Evolutionary conservation across 208 protist genomes (phyloP), one percentile per base, ranked within the genome.

Genomic region (Strigomonas culicis): DNA sequence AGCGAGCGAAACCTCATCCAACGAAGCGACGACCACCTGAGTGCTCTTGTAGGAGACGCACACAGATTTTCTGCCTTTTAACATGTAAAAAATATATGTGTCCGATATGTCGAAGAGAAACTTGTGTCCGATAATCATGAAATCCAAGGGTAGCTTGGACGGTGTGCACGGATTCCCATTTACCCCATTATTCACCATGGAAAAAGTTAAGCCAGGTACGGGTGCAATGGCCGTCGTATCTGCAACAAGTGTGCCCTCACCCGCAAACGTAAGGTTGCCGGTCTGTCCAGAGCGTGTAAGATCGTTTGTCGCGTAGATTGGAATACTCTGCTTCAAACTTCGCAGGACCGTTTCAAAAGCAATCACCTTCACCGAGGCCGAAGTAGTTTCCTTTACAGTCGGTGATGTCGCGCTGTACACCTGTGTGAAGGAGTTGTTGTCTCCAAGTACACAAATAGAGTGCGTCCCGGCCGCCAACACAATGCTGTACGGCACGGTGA

Each of bases 131-230:
- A 61, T 61, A 24, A 86, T 52, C 15, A 87, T 59, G 73, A 80
- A 91, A 19, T 70, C 57, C 15, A 91, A 63, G 25, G 59, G 8
- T 24, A 59, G 65, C 30, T 61, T 52, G 22, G 80, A 77, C 17
- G 84, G 72, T 15, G 66, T 74, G 60, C 86, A 89, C 15, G 57
- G 52, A 52, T 46, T 47, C 24, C 86, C 79, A 3, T 72, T 59
- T 8, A 71, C 71, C 31, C 82, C 82, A 53, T 88, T 85, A 68
- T 87, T 88, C 22, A 89, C 68, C 67, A 92, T 68, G 4, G 86
- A 81, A 22, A 92, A 65, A 52, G 4, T 41, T 59, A 24, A 82
- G 75, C 50, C 64, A 32, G 31, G 36, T 30, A 28, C 31, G 24
- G 75, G 70, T 0, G 74, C 63, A 24, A 91, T 32, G 32, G 74